Conservation (phyloP, 768 basidiomycete genomes). For the Epithele typhae region DNA sequence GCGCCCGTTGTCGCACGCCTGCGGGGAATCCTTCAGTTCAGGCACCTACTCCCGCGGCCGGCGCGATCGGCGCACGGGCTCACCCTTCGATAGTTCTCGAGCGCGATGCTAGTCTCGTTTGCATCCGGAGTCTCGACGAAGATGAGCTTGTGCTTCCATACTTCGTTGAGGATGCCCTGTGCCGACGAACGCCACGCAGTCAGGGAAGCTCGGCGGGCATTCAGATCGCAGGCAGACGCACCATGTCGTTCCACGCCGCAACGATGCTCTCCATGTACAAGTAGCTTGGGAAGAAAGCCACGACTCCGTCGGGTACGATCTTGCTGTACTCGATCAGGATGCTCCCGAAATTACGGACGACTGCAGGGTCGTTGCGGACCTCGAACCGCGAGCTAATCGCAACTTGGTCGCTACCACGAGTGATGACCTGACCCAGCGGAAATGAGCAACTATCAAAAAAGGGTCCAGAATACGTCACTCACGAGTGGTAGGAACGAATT, state of each 20-base stretch:
- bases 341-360: slow-evolving; percentile 97
- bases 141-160: slow-evolving; percentile 99
- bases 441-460: neutral
- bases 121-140: slow-evolving; percentile 99
- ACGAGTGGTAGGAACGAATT: slow-evolving; percentile 96
- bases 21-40: neutral
- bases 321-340: slow-evolving; percentile 98
- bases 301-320: slow-evolving; percentile 96
- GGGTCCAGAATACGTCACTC: slow-evolving; percentile 19
- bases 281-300: slow-evolving; percentile 98
- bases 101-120: slow-evolving; percentile 95
- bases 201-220: slow-evolving; percentile 3
- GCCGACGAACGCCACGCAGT: neutral
- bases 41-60: neutral
- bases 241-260: slow-evolving; percentile 99
- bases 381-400: slow-evolving; percentile 98
- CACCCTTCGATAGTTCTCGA: slow-evolving; percentile 95
- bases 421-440: slow-evolving; percentile 71
- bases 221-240: slow-evolving; percentile 38
- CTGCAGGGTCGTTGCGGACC: slow-evolving; percentile 97
- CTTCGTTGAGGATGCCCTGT: slow-evolving; percentile 97
- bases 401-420: slow-evolving; percentile 96
- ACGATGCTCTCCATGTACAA: slow-evolving; percentile 99
- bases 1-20: slow-evolving; percentile 98
- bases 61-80: slow-evolving; percentile 11